phyloP scores from a whole-genome alignment of 768 basidiomycete species.

The Pleurotus cornucopiae region DNA sequence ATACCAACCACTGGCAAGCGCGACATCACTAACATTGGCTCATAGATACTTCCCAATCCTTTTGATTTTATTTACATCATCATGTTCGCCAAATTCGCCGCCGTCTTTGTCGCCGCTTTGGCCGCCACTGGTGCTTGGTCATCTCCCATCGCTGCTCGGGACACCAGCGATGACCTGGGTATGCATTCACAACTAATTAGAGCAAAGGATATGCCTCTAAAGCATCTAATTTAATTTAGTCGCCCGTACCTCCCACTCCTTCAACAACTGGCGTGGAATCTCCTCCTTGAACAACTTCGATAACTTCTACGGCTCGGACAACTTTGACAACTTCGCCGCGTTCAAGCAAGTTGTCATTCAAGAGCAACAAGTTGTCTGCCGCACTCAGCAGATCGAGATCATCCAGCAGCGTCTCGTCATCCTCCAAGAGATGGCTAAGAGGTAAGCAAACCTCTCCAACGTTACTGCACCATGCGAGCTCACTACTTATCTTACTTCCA shows the following conservation, averaged over 20 bases:
- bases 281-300: slow-evolving; percentile 35
- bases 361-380: slow-evolving; percentile 33
- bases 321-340: slow-evolving; percentile 33
- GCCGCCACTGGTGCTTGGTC: slow-evolving; percentile 26
- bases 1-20: slow-evolving; percentile 16
- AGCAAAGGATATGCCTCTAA: neutral
- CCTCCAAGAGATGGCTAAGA: slow-evolving; percentile 43
- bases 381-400: slow-evolving; percentile 30
- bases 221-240: slow-evolving; percentile 6
- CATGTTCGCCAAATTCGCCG: slow-evolving; percentile 37
- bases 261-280: slow-evolving; percentile 36
- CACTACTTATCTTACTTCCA: slow-evolving; percentile 11
- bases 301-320: slow-evolving; percentile 39
- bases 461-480: too few relatives aligned
- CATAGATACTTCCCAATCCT: neutral
- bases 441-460: slow-evolving; percentile 17
- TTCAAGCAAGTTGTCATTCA: slow-evolving; percentile 30
- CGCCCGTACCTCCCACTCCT: slow-evolving; percentile 16
- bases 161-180: slow-evolving; percentile 23
- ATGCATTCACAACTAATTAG: slow-evolving; percentile 1
- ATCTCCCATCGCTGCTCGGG: slow-evolving; percentile 20
- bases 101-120: slow-evolving; percentile 27
- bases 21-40: slow-evolving; percentile 7
- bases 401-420: slow-evolving; percentile 43
- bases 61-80: slow-evolving; percentile 16